A percentile compares a stretch with the other conserved stretches of the same genome.
Conservation (phyloP, 768 basidiomycete genomes). For the Lactarius vividus region DNA sequence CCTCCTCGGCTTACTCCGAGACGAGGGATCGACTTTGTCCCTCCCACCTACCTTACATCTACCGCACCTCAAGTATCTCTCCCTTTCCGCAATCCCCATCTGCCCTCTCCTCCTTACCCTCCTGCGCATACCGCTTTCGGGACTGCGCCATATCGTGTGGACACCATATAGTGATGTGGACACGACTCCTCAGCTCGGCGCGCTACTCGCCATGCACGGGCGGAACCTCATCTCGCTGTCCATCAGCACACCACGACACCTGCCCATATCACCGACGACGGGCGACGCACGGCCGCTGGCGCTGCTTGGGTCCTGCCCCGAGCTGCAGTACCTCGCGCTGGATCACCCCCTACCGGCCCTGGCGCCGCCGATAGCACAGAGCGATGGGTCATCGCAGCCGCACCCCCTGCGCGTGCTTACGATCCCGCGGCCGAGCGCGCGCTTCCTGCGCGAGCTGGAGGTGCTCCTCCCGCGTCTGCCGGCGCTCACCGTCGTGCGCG, state of each 20-base stretch:
- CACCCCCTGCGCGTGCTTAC: slow-evolving; percentile 62
- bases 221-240: slow-evolving; percentile 54
- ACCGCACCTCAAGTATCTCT: slow-evolving; percentile 54
- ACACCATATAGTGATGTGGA: slow-evolving; percentile 69
- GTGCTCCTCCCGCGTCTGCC: slow-evolving; percentile 55
- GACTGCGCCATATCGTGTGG: slow-evolving; percentile 59
- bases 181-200: slow-evolving; percentile 54
- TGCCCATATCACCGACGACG: slow-evolving; percentile 49
- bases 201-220: slow-evolving; percentile 63
- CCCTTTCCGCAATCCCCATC: slow-evolving; percentile 62
- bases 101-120: slow-evolving; percentile 63
- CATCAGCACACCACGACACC: slow-evolving; percentile 54
- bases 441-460: slow-evolving; percentile 58
- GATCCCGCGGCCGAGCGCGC: slow-evolving; percentile 66
- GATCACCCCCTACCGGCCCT: slow-evolving; percentile 65
- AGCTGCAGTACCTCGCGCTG: slow-evolving; percentile 66
- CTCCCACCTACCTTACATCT: slow-evolving; percentile 49
- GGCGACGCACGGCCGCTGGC: slow-evolving; percentile 50
- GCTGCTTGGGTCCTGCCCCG: slow-evolving; percentile 49
- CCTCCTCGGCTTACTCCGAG: background rate
- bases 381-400: background rate
- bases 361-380: slow-evolving; percentile 31
- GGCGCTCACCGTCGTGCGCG: slow-evolving; percentile 52
- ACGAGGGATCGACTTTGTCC: slow-evolving; percentile 25
- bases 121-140: slow-evolving; percentile 57